Conservation (phyloP, 768 basidiomycete genomes). For the Rickenella mellea region DNA sequence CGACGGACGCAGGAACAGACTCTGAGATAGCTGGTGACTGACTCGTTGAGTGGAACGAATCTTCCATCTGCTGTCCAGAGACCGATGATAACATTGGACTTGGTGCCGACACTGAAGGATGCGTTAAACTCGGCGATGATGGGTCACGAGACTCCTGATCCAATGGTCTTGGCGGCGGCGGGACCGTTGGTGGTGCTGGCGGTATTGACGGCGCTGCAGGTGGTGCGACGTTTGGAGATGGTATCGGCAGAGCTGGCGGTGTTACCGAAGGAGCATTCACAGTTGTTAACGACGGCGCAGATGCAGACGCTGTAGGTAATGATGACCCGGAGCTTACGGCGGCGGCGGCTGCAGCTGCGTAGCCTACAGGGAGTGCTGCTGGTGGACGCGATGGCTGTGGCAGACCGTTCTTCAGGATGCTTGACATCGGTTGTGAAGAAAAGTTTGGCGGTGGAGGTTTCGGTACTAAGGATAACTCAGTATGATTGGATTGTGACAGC, state of each 20-base stretch:
- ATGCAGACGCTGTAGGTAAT: slow-evolving; percentile 25
- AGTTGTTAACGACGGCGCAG: slow-evolving; percentile 19
- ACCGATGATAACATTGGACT: slow-evolving; percentile 74
- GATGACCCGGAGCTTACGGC: slow-evolving; percentile 32
- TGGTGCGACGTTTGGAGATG: slow-evolving; percentile 23
- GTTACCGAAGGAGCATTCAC: slow-evolving; percentile 25
- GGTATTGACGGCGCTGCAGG: slow-evolving; percentile 20
- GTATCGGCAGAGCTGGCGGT: slow-evolving; percentile 30
- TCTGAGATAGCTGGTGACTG: slow-evolving; percentile 71
- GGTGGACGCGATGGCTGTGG: slow-evolving; percentile 40
- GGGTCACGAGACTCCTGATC: too few species aligned
- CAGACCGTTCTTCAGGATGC: slow-evolving; percentile 69
- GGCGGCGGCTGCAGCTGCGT: slow-evolving; percentile 85
- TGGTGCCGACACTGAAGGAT: slow-evolving; percentile 53
- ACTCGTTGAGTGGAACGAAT: slow-evolving; percentile 62
- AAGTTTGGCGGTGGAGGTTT: slow-evolving; percentile 82
- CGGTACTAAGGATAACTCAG: slow-evolving; percentile 23
- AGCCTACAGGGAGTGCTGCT: slow-evolving; percentile 71
- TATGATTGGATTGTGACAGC: slow-evolving; percentile 2
- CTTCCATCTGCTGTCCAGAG: slow-evolving; percentile 52
- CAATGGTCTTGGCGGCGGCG: slow-evolving; percentile 29
- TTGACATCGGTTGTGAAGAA: slow-evolving; percentile 65
- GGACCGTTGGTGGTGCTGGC: slow-evolving; percentile 19
- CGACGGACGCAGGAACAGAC: slow-evolving; percentile 33
- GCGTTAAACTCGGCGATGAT: slow-evolving; percentile 79